These are phyloP conservation scores for Aplosporella prunicola DNA, from an alignment of 2,329 filamentous ascomycete species.

Conservation along the genomic window DNA sequence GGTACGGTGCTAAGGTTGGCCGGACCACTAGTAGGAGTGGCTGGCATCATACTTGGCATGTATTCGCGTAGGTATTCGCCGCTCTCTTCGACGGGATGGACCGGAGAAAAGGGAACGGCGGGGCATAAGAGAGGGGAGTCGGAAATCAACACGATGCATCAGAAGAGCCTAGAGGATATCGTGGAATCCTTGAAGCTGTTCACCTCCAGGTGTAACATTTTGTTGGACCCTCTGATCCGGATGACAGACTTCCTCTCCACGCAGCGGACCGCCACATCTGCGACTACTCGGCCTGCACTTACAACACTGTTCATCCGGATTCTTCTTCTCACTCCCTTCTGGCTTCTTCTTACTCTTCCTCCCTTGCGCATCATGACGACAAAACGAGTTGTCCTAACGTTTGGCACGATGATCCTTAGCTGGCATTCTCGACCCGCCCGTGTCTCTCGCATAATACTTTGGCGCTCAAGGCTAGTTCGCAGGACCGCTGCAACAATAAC, in stretches of 20 bases:
- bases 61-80: slow-evolving; percentile 85
- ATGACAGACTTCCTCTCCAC: slow-evolving; percentile 91
- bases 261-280: slow-evolving; percentile 79
- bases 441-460: slow-evolving; percentile 77
- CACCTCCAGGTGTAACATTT: slow-evolving; percentile 81
- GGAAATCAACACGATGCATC: slow-evolving; percentile 63
- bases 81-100: slow-evolving; percentile 75
- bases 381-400: slow-evolving; percentile 68
- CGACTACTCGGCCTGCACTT: slow-evolving; percentile 80
- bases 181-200: slow-evolving; percentile 87
- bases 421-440: slow-evolving; percentile 87
- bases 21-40: slow-evolving; percentile 73
- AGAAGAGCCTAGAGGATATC: slow-evolving; percentile 95
- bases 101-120: slow-evolving; percentile 50
- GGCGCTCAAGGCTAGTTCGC: slow-evolving; percentile 73
- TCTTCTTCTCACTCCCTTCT: slow-evolving; percentile 76
- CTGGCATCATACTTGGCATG: slow-evolving; percentile 79
- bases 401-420: slow-evolving; percentile 78
- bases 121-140: slow-evolving; percentile 39
- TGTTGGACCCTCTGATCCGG: slow-evolving; percentile 79
- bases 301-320: slow-evolving; percentile 86
- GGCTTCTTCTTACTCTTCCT: slow-evolving; percentile 73
- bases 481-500: slow-evolving; percentile 63
- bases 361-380: slow-evolving; percentile 80
- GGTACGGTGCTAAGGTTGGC: slow-evolving; percentile 71